phyloP scores from a whole-genome alignment of 2,329 filamentous ascomycete genomes.

The Verticillium longisporum region DNA sequence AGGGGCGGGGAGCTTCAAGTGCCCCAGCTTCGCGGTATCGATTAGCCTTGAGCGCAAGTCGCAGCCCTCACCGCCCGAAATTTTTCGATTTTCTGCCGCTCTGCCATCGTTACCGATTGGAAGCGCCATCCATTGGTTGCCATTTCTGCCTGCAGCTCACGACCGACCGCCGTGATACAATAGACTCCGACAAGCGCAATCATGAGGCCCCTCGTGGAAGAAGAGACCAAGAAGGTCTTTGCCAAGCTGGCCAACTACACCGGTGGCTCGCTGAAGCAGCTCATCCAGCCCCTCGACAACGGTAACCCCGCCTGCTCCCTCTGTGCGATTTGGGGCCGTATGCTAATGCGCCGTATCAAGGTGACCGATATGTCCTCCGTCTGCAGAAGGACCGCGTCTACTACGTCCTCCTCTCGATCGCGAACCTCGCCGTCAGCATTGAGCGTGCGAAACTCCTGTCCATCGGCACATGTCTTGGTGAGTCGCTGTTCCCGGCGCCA shows the following conservation, averaged over 20 bases:
- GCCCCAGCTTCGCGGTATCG: conserved; percentile 1
- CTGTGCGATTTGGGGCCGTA: not conserved
- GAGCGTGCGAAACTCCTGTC: conserved; percentile 76
- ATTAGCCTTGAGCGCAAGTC: not conserved
- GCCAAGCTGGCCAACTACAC: conserved; percentile 93
- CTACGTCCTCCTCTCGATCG: conserved; percentile 83
- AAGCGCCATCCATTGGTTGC: not conserved
- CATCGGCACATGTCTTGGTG: conserved; percentile 77
- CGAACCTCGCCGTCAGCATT: conserved; percentile 85
- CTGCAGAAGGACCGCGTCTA: conserved; percentile 74
- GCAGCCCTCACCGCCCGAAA: conserved; percentile 17
- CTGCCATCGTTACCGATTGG: conserved; percentile 4
- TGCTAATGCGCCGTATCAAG: not conserved
- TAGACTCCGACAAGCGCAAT: conserved; percentile 16
- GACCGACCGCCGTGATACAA: not conserved
- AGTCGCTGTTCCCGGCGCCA: not conserved
- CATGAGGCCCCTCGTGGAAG: conserved; percentile 78
- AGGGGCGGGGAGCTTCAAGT: conserved; percentile 1
- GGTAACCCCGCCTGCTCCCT: conserved; percentile 12
- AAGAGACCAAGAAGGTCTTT: conserved; percentile 76
- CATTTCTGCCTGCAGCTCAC: not conserved
- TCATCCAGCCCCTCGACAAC: conserved; percentile 59
- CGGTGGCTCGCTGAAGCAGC: conserved; percentile 75
- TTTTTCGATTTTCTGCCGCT: conserved; percentile 18
- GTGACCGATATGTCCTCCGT: conserved; percentile 80